A percentile compares a stretch with the other conserved stretches of the same genome.
Evolutionary conservation across 2,329 filamentous ascomycete species (phyloP).

Genomic region (Aureobasidium subglaciale): DNA sequence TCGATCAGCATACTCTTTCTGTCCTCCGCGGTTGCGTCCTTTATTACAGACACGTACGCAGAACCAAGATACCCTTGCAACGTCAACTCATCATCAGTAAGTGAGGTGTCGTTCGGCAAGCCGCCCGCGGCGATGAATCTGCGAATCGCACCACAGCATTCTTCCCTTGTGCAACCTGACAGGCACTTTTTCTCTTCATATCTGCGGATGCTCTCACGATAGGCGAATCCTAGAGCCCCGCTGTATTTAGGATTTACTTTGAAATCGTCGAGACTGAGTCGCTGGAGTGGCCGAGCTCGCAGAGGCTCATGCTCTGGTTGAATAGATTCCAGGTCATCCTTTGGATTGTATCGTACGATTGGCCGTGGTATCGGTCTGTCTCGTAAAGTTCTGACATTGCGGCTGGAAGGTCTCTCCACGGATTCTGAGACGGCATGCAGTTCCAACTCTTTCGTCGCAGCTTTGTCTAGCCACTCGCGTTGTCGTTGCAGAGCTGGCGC

Average conservation of each 20-base stretch:
- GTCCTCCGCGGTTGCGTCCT: conserved; percentile 37
- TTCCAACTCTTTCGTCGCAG: neutral
- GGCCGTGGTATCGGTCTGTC: conserved; percentile 1
- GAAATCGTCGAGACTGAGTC: conserved; percentile 65
- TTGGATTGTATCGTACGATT: neutral
- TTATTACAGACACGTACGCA: conserved; percentile 24
- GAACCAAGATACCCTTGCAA: conserved; percentile 50
- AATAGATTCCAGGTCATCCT: conserved; percentile 19
- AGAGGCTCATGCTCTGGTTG: conserved; percentile 39
- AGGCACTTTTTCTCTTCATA: conserved; percentile 63
- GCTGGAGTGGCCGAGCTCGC: conserved; percentile 50
- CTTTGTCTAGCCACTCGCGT: neutral
- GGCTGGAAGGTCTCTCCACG: neutral
- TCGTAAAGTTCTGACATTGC: neutral
- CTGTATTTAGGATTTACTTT: conserved; percentile 71
- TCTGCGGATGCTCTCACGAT: conserved; percentile 64
- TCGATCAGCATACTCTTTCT: conserved; percentile 62
- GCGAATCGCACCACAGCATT: conserved; percentile 61
- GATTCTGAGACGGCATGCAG: neutral
- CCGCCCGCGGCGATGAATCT: conserved; percentile 14
- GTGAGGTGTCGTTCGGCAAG: conserved; percentile 11
- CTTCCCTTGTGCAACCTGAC: conserved; percentile 64
- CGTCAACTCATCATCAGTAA: conserved; percentile 27
- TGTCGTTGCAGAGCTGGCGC: neutral
- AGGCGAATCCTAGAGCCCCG: conserved; percentile 62